A percentile compares a stretch with the other conserved stretches of the same genome.
Conservation (phyloP, 257 asterid genomes). For the Eustoma russellianum region DNA sequence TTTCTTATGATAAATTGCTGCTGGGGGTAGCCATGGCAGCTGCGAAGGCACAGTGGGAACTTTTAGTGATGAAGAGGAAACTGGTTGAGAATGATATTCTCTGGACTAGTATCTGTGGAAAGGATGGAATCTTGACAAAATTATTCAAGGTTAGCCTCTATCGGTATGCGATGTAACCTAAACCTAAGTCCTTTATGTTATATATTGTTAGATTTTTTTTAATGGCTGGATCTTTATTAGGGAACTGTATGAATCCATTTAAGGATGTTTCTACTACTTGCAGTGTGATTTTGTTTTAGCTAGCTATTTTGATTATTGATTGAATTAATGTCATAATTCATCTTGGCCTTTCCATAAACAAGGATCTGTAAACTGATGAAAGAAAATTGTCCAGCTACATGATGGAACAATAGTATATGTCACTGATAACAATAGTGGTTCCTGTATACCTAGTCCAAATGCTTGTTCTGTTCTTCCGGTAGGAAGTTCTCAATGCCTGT, state of each 20-base stretch:
- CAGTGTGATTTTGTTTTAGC: background rate
- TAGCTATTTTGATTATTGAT: background rate
- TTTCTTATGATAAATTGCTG: conserved; percentile 66
- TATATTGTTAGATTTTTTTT: too few relatives aligned
- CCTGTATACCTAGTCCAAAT: too few relatives aligned
- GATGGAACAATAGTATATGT: too few relatives aligned
- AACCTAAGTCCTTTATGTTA: too few relatives aligned
- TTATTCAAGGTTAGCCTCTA: conserved; percentile 63
- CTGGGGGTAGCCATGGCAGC: conserved; percentile 63
- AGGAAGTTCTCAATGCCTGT: too few relatives aligned
- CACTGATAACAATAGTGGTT: too few relatives aligned
- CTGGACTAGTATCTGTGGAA: conserved; percentile 38
- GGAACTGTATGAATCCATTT: too few relatives aligned
- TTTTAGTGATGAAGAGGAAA: conserved; percentile 11
- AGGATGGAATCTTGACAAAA: conserved; percentile 50
- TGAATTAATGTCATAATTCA: background rate
- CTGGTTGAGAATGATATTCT: conserved; percentile 16
- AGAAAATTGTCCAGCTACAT: too few relatives aligned
- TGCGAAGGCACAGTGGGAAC: conserved; percentile 42
- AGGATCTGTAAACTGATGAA: too few relatives aligned
- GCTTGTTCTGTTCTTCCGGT: too few relatives aligned
- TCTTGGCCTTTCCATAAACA: background rate
- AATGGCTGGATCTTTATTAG: too few relatives aligned
- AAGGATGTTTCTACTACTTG: conserved; percentile 2
- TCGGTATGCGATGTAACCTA: too few relatives aligned